A percentile compares a stretch with the other conserved stretches of the same genome.
These are phyloP conservation scores for Talaromyces sp. DNA, from an alignment of 2,329 filamentous ascomycete species.

Conservation along the genomic window DNA sequence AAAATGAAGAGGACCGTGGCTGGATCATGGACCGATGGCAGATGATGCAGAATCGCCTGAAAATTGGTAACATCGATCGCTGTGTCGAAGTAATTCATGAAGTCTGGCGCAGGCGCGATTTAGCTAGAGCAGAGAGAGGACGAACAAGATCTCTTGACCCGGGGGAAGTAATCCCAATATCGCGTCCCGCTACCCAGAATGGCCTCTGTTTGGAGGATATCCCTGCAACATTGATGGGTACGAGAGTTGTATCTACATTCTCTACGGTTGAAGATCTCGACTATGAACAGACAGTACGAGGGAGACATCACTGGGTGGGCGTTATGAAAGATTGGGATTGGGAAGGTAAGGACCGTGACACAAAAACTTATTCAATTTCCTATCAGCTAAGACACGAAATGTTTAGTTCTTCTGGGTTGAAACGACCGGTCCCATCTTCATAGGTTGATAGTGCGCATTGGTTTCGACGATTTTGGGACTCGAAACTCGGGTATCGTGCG, in stretches of 20 bases:
- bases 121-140: slow-evolving; percentile 39
- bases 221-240: slow-evolving; percentile 9
- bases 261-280: slow-evolving; percentile 43
- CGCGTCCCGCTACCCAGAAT: not conserved
- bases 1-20: slow-evolving; percentile 53
- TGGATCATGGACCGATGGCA: slow-evolving; percentile 62
- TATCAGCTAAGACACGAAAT: slow-evolving; percentile 7
- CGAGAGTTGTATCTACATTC: slow-evolving; percentile 24
- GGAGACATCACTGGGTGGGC: slow-evolving; percentile 62
- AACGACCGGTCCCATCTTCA: not conserved
- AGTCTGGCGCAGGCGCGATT: slow-evolving; percentile 61
- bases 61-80: slow-evolving; percentile 63
- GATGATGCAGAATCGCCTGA: slow-evolving; percentile 56
- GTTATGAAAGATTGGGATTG: slow-evolving; percentile 70
- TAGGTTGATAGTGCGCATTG: not conserved
- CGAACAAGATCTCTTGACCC: slow-evolving; percentile 24
- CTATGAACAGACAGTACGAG: slow-evolving; percentile 59
- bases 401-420: slow-evolving; percentile 33
- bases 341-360: slow-evolving; percentile 54
- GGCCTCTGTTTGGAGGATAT: not conserved
- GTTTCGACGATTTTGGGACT: not conserved
- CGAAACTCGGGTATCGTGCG: not conserved
- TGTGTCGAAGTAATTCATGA: slow-evolving; percentile 61
- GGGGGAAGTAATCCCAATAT: slow-evolving; percentile 12
- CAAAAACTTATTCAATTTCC: not conserved